Evolutionary conservation across 768 basidiomycete genomes (phyloP).

Genomic region (Russula emetica): DNA sequence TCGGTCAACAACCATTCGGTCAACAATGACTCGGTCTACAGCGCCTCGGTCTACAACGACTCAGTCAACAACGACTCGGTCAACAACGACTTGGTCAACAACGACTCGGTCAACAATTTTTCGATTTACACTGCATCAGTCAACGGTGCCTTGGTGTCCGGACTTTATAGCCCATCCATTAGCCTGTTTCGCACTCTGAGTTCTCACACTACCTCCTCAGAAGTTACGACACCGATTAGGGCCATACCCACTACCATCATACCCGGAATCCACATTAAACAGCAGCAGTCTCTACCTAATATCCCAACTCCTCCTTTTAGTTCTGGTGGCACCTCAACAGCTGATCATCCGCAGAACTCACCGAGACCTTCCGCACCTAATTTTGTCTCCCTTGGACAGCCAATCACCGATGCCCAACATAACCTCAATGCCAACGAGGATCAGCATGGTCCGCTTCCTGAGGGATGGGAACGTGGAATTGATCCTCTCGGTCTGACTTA

Average conservation of each 20-base stretch:
- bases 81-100: too few relatives aligned
- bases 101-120: too few relatives aligned
- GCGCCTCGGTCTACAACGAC: too few relatives aligned
- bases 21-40: too few relatives aligned
- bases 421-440: slow-evolving; percentile 96
- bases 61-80: too few relatives aligned
- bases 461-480: slow-evolving; percentile 94
- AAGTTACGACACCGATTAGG: slow-evolving; percentile 32
- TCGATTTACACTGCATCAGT: too few relatives aligned
- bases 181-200: slow-evolving; percentile 61
- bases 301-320: slow-evolving; percentile 38
- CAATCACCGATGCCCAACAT: slow-evolving; percentile 41
- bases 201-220: slow-evolving; percentile 49
- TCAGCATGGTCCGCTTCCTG: slow-evolving; percentile 85
- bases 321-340: slow-evolving; percentile 31
- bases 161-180: slow-evolving; percentile 28
- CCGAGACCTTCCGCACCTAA: slow-evolving; percentile 39
- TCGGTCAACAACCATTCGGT: too few relatives aligned
- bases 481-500: slow-evolving; percentile 95
- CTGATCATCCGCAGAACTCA: slow-evolving; percentile 27
- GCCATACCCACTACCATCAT: slow-evolving; percentile 36
- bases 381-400: slow-evolving; percentile 30
- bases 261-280: slow-evolving; percentile 35
- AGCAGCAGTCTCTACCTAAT: slow-evolving; percentile 30
- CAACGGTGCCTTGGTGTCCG: too few relatives aligned